Conservation (phyloP, 495 filamentous ascomycete species). For the Ramalina peruviana region DNA sequence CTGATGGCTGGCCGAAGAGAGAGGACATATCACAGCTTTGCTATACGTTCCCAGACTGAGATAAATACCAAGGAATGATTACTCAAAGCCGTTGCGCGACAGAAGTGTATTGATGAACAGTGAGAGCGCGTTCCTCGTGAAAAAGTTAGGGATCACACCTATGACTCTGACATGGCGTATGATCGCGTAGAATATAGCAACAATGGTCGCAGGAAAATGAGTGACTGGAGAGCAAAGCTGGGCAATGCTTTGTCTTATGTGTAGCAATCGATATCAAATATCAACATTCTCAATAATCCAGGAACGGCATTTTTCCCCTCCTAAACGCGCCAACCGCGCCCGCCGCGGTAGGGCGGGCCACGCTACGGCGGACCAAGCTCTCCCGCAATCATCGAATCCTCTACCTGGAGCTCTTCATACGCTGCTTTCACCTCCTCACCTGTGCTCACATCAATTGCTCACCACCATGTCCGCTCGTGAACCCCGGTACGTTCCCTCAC, state of each 20-base stretch:
- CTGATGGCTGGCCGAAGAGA: conserved; percentile 6
- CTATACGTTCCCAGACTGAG: neutral
- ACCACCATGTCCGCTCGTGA: conserved; percentile 13
- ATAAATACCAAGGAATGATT: neutral
- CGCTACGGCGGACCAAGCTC: conserved; percentile 2
- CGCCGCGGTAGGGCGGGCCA: conserved; percentile 8
- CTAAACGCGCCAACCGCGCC: conserved; percentile 6
- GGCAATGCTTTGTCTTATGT: neutral
- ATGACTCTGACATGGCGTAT: neutral
- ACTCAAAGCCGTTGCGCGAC: neutral
- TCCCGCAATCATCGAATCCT: neutral
- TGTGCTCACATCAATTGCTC: neutral
- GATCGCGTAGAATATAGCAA: neutral
- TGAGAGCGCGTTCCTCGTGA: neutral
- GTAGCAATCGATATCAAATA: neutral
- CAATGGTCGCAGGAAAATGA: too few species aligned
- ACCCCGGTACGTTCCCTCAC: conserved; percentile 7
- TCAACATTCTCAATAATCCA: neutral
- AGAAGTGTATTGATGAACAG: neutral
- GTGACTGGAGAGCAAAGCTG: neutral
- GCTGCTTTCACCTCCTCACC: neutral
- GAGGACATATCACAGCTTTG: neutral
- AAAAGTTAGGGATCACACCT: neutral
- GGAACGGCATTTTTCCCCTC: neutral
- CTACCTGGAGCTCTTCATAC: neutral